Base-by-base conservation (phyloP, 148 eudicot species). In the Vaccinium darrowii region DNA sequence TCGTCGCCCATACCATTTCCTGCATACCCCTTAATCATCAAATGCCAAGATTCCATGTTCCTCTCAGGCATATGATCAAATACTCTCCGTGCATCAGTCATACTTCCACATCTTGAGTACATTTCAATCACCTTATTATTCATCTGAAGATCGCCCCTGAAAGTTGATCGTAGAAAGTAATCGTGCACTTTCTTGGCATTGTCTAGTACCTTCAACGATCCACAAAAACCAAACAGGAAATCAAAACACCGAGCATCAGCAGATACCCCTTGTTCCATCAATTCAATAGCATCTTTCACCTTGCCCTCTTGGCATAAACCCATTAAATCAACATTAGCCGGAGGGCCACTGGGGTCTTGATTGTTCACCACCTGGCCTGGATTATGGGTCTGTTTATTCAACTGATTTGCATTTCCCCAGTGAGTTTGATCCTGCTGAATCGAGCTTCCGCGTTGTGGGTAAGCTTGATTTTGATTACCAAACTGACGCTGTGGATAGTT, bases 281-380 rank as follows among this genome's bases (percentile, higher is more conserved):
- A 76, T 83, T 93, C 95, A 76, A 94, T 89, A 52, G 86, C 91
- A 52, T 95, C 98, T 90, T 93, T 94, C 49, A 95, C 90, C 84
- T 94, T 94, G 5, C 97, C 95, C 84, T 92, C 92, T 81, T 81
- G 78, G 74, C 95, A 94, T 91, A 94, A 85, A 80, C 85, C 84
- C 91, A 90, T 87, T 60, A 94, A 88, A 85, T 92, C 92, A 78
- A 87, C 95, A 88, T 76, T 83, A 3, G 50, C 69, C 1, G 83
- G 87, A 23, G 84, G 86, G 58, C 60, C 84, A 84, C 25, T 74
- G 9, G 82, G 88, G 49, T 81, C 85, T 75, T 80, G 88, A 81
- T 83, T 78, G 27, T 56, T 62, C 58, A 51, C 80, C 23, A 74
- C 57, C 27, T 71, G 87, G 49, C 83, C 87, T 73, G 77, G 83